A percentile compares a stretch with the other conserved stretches of the same genome.
Conservation (phyloP, 805 yeast genomes). For the Spencermartinsiella europaea region DNA sequence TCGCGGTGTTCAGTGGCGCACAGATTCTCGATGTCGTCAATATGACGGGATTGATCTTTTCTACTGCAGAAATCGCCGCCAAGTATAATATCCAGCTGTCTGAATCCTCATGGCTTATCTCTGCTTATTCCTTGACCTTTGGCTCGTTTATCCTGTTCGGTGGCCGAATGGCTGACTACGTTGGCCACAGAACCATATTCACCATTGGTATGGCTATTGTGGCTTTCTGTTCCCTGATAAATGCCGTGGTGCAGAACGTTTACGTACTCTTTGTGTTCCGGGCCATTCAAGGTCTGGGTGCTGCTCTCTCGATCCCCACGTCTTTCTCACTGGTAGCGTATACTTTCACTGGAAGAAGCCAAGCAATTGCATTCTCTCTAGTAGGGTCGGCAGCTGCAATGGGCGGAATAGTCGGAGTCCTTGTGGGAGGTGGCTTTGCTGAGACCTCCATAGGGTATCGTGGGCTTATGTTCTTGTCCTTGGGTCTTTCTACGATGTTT, state of each 20-base stretch:
- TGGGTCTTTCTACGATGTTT: conserved; percentile 29
- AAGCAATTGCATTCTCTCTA: conserved; percentile 28
- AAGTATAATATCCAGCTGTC: conserved; percentile 19
- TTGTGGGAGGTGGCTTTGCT: conserved; percentile 44
- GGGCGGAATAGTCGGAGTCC: conserved; percentile 37
- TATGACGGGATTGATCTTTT: conserved; percentile 23
- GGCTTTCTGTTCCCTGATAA: conserved; percentile 30
- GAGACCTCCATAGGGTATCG: conserved; percentile 36
- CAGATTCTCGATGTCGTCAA: conserved; percentile 24
- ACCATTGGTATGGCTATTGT: conserved; percentile 24
- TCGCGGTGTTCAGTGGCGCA: conserved; percentile 15
- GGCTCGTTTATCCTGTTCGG: conserved; percentile 41
- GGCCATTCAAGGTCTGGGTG: conserved; percentile 43
- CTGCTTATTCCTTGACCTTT: conserved; percentile 41
- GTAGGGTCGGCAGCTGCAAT: conserved; percentile 29
- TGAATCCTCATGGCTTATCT: conserved; percentile 35
- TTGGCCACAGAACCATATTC: conserved; percentile 37
- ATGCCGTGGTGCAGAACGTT: conserved; percentile 35
- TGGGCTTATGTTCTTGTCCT: conserved; percentile 36
- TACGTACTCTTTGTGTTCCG: conserved; percentile 39
- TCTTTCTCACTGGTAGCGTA: conserved; percentile 33
- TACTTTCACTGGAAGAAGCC: conserved; percentile 27
- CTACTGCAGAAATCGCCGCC: conserved; percentile 16
- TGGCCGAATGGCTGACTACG: conserved; percentile 40
- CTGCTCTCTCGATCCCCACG: conserved; percentile 38